phyloP scores from a whole-genome alignment of 352 stramenopile species.

The Globisporangium uncinulatum region DNA sequence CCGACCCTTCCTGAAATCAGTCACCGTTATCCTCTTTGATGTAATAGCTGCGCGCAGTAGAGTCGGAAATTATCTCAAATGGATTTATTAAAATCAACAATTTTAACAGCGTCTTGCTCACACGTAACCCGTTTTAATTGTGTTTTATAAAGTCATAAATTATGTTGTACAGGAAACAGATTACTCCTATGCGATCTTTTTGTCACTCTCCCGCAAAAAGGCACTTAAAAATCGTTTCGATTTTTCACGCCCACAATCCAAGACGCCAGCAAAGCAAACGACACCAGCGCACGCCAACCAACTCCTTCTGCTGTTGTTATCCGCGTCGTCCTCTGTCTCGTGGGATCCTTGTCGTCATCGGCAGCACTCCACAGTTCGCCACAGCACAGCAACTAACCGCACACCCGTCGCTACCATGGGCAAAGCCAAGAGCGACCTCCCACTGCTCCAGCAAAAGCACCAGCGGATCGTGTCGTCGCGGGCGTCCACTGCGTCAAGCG shows the following conservation, averaged over 20 bases:
- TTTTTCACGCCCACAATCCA: background rate
- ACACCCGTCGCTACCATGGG: background rate
- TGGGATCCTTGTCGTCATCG: too few species aligned
- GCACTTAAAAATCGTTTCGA: background rate
- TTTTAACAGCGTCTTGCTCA: background rate
- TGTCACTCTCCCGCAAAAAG: background rate
- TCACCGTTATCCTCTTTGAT: background rate
- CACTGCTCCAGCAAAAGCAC: background rate
- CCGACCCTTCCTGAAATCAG: constrained; percentile 1
- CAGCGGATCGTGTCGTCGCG: constrained; percentile 26
- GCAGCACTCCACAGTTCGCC: too few species aligned
- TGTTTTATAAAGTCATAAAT: background rate
- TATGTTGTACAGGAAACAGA: background rate
- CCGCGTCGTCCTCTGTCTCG: background rate
- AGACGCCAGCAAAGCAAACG: background rate
- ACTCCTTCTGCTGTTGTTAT: background rate
- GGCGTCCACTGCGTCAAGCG: constrained; percentile 38
- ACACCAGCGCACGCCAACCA: background rate
- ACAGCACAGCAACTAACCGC: background rate
- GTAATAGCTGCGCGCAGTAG: background rate
- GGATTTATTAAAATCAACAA: too few species aligned
- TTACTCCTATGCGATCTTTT: background rate
- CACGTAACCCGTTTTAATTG: background rate
- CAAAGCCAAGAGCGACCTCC: constrained; percentile 1
- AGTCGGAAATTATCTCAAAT: too few species aligned